Evolutionary conservation across 306 rosid genomes (phyloP).

Genomic region (Ammopiptanthus mongolicus): DNA sequence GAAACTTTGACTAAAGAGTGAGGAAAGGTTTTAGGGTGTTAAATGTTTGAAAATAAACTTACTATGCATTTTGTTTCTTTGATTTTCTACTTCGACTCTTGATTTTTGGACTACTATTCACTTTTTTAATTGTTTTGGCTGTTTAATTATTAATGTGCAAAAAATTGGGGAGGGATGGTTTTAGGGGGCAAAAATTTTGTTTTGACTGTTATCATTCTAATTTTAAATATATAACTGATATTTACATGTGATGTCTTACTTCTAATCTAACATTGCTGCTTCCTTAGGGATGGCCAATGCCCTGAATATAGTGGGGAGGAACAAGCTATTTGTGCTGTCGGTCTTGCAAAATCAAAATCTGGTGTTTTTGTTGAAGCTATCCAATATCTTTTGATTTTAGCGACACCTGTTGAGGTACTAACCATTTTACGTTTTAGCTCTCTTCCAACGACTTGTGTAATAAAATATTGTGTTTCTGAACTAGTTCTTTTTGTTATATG

Average conservation of each 20-base stretch:
- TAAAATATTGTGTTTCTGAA: neutral
- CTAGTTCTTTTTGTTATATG: neutral
- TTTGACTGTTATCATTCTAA: neutral
- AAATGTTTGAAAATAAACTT: neutral
- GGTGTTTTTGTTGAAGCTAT: conserved; percentile 97
- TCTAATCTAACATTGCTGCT: conserved; percentile 25
- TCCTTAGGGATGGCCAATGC: conserved; percentile 92
- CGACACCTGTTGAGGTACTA: conserved; percentile 87
- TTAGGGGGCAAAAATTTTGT: neutral
- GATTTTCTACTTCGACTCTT: neutral
- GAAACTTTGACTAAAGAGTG: neutral
- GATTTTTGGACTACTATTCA: neutral
- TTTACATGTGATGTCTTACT: neutral
- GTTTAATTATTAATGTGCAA: neutral
- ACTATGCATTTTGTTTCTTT: conserved; percentile 9
- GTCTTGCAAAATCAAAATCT: conserved; percentile 79
- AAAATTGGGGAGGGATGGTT: neutral
- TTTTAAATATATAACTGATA: neutral
- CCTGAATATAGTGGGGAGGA: conserved; percentile 92
- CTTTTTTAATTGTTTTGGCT: neutral
- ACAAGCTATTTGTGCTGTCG: conserved; percentile 97
- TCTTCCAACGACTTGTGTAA: conserved; percentile 7
- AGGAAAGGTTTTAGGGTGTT: neutral
- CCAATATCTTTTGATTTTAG: conserved; percentile 79
- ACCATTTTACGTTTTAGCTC: conserved; percentile 6